These are phyloP conservation scores for Talaromyces sp. DNA, from an alignment of 2,329 filamentous ascomycete species.

Conservation along the genomic window DNA sequence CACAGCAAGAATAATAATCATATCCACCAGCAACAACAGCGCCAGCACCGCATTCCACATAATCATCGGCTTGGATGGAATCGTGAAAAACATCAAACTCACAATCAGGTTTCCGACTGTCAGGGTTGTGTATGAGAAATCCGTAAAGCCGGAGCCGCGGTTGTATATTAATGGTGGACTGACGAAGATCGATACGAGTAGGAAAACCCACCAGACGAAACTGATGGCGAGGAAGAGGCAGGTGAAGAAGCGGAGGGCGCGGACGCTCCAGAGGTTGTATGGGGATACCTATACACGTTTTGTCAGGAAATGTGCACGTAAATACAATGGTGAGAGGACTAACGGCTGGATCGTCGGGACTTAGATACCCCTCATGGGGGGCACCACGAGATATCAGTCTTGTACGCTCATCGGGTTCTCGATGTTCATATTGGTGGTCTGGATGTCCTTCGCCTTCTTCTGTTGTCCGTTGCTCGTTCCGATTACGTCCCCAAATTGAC, in stretches of 20 bases:
- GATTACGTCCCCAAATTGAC: constrained; percentile 26
- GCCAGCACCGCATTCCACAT: constrained; percentile 69
- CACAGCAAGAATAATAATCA: constrained; percentile 76
- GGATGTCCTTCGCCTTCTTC: constrained; percentile 10
- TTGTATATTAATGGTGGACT: constrained; percentile 83
- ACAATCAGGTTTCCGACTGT: constrained; percentile 73
- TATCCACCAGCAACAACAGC: constrained; percentile 67
- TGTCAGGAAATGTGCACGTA: background rate
- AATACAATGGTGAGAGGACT: constrained; percentile 15
- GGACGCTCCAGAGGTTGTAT: constrained; percentile 91
- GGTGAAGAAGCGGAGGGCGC: constrained; percentile 74
- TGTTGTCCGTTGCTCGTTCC: constrained; percentile 7
- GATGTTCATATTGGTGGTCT: background rate
- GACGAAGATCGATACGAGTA: constrained; percentile 87
- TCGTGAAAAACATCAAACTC: constrained; percentile 80
- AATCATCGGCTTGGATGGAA: constrained; percentile 76
- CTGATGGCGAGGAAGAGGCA: constrained; percentile 71
- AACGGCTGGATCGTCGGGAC: constrained; percentile 79
- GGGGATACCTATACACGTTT: constrained; percentile 61
- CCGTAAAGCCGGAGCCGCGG: constrained; percentile 87
- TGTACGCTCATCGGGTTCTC: constrained; percentile 59
- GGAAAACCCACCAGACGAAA: constrained; percentile 88
- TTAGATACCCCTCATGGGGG: constrained; percentile 62
- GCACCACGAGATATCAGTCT: constrained; percentile 67
- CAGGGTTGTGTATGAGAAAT: constrained; percentile 79